phyloP scores from a whole-genome alignment of 371 early-diverging fungal species.

The Lichtheimia hyalospora region DNA sequence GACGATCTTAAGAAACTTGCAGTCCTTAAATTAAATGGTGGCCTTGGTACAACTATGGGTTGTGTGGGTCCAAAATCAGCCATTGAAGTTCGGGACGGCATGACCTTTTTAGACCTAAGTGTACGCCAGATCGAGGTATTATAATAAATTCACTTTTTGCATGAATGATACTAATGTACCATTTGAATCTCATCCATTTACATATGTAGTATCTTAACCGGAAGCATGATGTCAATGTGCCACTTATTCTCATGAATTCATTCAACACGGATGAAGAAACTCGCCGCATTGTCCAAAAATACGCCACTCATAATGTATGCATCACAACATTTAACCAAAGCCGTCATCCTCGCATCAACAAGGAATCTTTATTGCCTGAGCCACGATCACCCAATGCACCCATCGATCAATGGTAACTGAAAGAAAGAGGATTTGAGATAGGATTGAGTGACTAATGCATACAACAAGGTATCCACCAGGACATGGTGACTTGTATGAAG shows the following conservation, averaged over 20 bases:
- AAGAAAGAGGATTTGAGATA: too few species aligned
- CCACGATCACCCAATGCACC: constrained; percentile 64
- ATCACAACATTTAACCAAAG: constrained; percentile 99
- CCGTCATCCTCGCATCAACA: constrained; percentile 93
- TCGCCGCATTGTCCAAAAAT: constrained; percentile 94
- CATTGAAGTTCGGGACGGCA: constrained; percentile 97
- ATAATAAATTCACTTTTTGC: too few species aligned
- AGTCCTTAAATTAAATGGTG: constrained; percentile 99
- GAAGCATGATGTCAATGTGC: constrained; percentile 87
- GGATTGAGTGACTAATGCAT: background rate
- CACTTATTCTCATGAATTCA: constrained; percentile 99
- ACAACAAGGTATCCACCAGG: constrained; percentile 96
- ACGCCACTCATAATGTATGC: constrained; percentile 84
- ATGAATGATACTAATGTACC: too few species aligned
- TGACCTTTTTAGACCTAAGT: constrained; percentile 98
- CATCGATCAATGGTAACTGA: constrained; percentile 52
- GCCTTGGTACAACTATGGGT: constrained; percentile 99
- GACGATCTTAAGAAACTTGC: constrained; percentile 91
- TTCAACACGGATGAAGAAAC: constrained; percentile 99
- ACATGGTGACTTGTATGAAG: constrained; percentile 98
- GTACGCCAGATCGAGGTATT: constrained; percentile 97
- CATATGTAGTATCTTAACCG: constrained; percentile 95
- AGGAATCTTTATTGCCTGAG: constrained; percentile 91
- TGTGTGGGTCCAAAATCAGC: constrained; percentile 99
- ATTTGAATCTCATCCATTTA: background rate